A percentile compares a stretch with the other conserved stretches of the same genome.
Conservation (phyloP, 345 rosid species). For the Gossypioides kirkii region DNA sequence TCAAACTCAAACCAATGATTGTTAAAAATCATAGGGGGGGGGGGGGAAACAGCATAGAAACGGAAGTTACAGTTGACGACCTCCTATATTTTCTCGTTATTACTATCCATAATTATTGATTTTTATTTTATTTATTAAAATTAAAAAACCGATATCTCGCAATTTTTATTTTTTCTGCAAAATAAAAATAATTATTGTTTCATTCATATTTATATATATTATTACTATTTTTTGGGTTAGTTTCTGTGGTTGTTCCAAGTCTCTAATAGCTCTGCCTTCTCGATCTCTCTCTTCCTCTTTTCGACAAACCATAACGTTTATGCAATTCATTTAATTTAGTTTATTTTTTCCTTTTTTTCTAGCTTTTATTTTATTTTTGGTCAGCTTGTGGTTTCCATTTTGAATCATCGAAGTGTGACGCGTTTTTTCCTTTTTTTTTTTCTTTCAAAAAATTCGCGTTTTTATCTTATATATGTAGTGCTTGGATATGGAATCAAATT, state of each 20-base stretch:
- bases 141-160: constrained; percentile 18
- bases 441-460: neutral
- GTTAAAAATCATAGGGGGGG: neutral
- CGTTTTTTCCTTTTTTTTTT: neutral
- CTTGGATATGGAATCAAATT: constrained; percentile 9
- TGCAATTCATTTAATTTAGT: neutral
- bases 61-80: neutral
- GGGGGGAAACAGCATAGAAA: neutral
- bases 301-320: neutral
- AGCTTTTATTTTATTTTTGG: neutral
- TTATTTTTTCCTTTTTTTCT: neutral
- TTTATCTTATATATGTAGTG: neutral
- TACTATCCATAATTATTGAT: neutral
- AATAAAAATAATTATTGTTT: neutral
- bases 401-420: neutral
- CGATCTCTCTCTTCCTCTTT: neutral
- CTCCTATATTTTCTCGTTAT: neutral
- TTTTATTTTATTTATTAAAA: neutral
- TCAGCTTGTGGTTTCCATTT: neutral
- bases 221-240: neutral
- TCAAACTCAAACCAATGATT: constrained; percentile 9
- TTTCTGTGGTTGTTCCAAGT: constrained; percentile 41
- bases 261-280: constrained; percentile 25
- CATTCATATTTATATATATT: neutral
- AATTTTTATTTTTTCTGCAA: neutral